A percentile compares a stretch with the other conserved stretches of the same genome.
Conservation (phyloP, 768 basidiomycete genomes). For the Amanita exitialis region DNA sequence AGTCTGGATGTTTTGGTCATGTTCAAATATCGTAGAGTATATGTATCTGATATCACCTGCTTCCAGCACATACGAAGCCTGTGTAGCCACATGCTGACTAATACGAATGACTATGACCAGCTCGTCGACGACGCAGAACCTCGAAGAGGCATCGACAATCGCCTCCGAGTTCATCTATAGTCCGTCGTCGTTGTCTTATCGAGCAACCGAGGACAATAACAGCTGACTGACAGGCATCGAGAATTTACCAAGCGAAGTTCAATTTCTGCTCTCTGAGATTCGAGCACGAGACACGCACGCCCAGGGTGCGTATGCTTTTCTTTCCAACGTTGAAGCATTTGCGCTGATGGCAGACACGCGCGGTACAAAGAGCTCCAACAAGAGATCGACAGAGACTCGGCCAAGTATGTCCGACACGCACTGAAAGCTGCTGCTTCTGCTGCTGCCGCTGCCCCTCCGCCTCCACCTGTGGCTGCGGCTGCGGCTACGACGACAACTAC, state of each 20-base stretch:
- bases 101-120: not conserved
- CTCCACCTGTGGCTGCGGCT: slow-evolving; percentile 6
- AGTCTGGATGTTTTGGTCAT: too few relatives aligned
- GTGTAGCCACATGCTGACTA: too few relatives aligned
- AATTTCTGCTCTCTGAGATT: slow-evolving; percentile 43
- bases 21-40: too few relatives aligned
- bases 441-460: not conserved
- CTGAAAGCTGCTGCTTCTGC: slow-evolving; percentile 16
- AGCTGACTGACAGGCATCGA: slow-evolving; percentile 29
- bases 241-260: slow-evolving; percentile 43
- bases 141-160: slow-evolving; percentile 44
- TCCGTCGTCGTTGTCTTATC: slow-evolving; percentile 14
- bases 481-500: slow-evolving; percentile 27
- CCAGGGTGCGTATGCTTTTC: slow-evolving; percentile 23
- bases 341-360: not conserved
- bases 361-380: slow-evolving; percentile 30
- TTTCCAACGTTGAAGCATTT: not conserved
- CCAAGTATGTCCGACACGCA: slow-evolving; percentile 40
- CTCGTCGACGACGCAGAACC: slow-evolving; percentile 19
- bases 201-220: slow-evolving; percentile 1
- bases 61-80: too few relatives aligned
- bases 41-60: too few relatives aligned
- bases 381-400: slow-evolving; percentile 38
- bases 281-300: slow-evolving; percentile 32
- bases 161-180: slow-evolving; percentile 51